A percentile compares a stretch with the other conserved stretches of the same genome.
phyloP scores from a whole-genome alignment of 371 early-diverging fungal genomes.

The Saksenaea vasiformis region DNA sequence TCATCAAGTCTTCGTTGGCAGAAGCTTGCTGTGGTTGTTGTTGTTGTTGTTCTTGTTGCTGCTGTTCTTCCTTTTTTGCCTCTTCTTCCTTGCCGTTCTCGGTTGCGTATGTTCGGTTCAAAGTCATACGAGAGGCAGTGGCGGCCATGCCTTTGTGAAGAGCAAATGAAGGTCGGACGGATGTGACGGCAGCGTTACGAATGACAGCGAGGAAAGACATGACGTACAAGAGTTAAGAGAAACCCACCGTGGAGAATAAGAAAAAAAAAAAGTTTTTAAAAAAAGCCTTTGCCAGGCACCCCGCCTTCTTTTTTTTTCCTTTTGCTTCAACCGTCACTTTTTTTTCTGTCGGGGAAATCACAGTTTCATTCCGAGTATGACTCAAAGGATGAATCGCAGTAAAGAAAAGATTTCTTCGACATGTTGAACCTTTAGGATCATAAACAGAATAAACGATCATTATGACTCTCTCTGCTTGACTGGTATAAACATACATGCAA shows the following conservation, averaged over 20 bases:
- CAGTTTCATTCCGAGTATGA: neutral
- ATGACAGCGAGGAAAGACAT: constrained; percentile 16
- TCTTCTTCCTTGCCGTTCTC: constrained; percentile 26
- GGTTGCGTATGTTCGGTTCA: constrained; percentile 32
- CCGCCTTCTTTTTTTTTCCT: neutral
- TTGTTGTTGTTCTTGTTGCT: constrained; percentile 17
- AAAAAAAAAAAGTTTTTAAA: neutral
- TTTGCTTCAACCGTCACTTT: neutral
- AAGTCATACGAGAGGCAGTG: constrained; percentile 6
- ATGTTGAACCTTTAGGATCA: no score
- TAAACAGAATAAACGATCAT: neutral
- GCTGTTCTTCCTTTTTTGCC: constrained; percentile 20
- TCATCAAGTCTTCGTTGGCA: constrained; percentile 28
- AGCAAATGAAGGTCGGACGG: constrained; percentile 18
- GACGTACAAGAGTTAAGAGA: neutral
- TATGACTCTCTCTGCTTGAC: neutral
- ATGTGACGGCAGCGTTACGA: constrained; percentile 24
- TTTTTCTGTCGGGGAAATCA: neutral
- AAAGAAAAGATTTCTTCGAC: no score
- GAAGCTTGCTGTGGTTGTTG: constrained; percentile 19
- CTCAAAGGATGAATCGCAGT: no score
- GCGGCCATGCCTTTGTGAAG: constrained; percentile 7
- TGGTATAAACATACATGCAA: no score
- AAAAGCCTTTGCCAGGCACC: constrained; percentile 2
- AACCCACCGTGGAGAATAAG: neutral